A percentile compares a stretch with the other conserved stretches of the same genome.
Conservation (phyloP, 2,329 filamentous ascomycete species). For the Botrytis sinoallii region DNA sequence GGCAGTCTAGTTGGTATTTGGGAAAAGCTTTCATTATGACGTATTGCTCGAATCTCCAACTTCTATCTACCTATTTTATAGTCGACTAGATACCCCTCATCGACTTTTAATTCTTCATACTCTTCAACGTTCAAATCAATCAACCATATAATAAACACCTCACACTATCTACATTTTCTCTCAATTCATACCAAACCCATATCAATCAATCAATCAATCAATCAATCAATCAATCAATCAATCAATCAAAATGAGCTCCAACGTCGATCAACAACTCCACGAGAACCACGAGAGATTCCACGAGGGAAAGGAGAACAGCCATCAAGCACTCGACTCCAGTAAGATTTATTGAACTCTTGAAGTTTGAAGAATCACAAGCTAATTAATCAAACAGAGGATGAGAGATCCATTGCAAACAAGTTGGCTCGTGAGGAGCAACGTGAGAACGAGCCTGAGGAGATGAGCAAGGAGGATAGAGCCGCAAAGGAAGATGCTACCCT, state of each 20-base stretch:
- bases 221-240: conserved; percentile 4
- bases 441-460: conserved; percentile 46
- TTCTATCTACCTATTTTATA: conserved; percentile 16
- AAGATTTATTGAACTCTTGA: conserved; percentile 33
- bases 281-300: conserved; percentile 73
- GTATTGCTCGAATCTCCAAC: not conserved
- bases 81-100: not conserved
- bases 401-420: conserved; percentile 69
- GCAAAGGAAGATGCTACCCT: conserved; percentile 53
- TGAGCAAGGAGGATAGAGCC: conserved; percentile 31
- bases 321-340: conserved; percentile 71
- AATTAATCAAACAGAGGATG: conserved; percentile 54
- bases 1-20: not conserved
- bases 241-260: conserved; percentile 29
- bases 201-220: conserved; percentile 12
- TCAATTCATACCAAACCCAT: not conserved
- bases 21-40: conserved; percentile 16
- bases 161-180: not conserved
- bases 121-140: not conserved
- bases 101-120: not conserved
- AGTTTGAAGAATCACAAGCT: conserved; percentile 2
- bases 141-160: not conserved
- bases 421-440: conserved; percentile 57
- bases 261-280: conserved; percentile 67
- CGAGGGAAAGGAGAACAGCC: conserved; percentile 68